Conservation (phyloP, 331 rosid genomes). For the Cydonia oblonga region DNA sequence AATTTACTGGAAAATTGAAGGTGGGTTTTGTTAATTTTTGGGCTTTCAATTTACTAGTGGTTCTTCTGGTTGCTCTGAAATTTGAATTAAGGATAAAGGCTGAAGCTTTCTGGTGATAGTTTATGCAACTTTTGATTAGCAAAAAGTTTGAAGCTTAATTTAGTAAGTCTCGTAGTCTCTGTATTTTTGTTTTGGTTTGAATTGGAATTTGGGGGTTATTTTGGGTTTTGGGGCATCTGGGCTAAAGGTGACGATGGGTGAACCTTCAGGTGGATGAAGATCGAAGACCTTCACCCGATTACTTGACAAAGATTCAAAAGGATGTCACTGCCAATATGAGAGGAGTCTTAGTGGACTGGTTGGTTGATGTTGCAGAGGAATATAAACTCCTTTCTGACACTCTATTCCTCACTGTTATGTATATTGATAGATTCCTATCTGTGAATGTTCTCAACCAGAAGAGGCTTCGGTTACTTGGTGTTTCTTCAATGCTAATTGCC, state of each 20-base stretch:
- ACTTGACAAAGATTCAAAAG: conserved; percentile 54
- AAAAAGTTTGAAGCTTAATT: neutral
- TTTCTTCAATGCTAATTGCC: conserved; percentile 77
- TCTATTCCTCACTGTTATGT: conserved; percentile 44
- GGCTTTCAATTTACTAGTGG: neutral
- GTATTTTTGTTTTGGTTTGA: neutral
- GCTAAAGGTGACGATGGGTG: neutral
- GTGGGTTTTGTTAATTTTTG: neutral
- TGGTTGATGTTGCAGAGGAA: conserved; percentile 84
- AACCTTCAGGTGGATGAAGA: conserved; percentile 46
- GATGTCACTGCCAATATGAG: conserved; percentile 68
- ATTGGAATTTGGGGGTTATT: neutral
- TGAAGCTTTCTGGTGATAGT: neutral
- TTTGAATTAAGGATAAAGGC: neutral
- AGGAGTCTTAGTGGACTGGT: conserved; percentile 77
- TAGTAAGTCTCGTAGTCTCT: neutral
- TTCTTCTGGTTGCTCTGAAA: neutral
- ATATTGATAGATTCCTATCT: conserved; percentile 62
- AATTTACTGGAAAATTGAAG: neutral
- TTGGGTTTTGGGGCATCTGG: neutral
- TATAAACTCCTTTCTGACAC: conserved; percentile 76
- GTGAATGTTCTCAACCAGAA: conserved; percentile 29
- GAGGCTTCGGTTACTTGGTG: conserved; percentile 62
- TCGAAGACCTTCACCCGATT: conserved; percentile 54
- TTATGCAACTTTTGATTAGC: neutral